A percentile compares a stretch with the other conserved stretches of the same genome.
phyloP scores from a whole-genome alignment of 2,329 filamentous ascomycete species.

The Hypoxylon sp. region DNA sequence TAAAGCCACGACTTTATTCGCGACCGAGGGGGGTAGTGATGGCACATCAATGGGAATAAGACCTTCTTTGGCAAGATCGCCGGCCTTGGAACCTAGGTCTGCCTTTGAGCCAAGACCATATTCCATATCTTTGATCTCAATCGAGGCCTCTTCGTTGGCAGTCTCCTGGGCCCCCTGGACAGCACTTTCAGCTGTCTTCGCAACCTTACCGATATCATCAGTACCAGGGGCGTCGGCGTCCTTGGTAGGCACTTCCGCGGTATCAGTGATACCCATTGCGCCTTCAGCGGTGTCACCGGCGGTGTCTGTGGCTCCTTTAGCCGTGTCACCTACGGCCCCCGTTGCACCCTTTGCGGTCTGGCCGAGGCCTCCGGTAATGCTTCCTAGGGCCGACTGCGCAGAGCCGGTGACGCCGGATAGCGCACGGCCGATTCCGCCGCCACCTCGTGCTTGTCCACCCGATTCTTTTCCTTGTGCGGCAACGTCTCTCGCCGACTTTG shows the following conservation, averaged over 20 bases:
- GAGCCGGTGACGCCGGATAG: conserved; percentile 48
- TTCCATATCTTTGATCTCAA: conserved; percentile 38
- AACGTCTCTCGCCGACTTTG: conserved; percentile 43
- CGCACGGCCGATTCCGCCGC: conserved; percentile 39
- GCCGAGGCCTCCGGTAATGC: conserved; percentile 47
- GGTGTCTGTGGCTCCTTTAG: conserved; percentile 36
- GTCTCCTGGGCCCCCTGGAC: conserved; percentile 57
- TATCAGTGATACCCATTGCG: conserved; percentile 37
- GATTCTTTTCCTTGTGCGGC: conserved; percentile 23
- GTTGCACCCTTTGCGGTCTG: conserved; percentile 45
- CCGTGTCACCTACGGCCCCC: conserved; percentile 35
- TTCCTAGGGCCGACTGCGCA: conserved; percentile 43
- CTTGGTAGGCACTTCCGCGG: conserved; percentile 17
- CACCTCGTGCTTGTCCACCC: conserved; percentile 15
- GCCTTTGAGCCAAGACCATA: conserved; percentile 29
- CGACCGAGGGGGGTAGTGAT: conserved; percentile 59
- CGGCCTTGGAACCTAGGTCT: conserved; percentile 41
- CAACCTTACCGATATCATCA: conserved; percentile 42
- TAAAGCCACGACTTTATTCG: conserved; percentile 61
- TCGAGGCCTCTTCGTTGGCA: conserved; percentile 52
- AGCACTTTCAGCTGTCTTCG: conserved; percentile 47
- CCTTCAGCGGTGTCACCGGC: conserved; percentile 11
- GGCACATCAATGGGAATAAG: conserved; percentile 57
- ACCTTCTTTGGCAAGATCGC: conserved; percentile 43
- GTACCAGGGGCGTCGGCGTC: conserved; percentile 16